Evolutionary conservation across 345 rosid species (phyloP).

Genomic region (Populus ilicifolia): DNA sequence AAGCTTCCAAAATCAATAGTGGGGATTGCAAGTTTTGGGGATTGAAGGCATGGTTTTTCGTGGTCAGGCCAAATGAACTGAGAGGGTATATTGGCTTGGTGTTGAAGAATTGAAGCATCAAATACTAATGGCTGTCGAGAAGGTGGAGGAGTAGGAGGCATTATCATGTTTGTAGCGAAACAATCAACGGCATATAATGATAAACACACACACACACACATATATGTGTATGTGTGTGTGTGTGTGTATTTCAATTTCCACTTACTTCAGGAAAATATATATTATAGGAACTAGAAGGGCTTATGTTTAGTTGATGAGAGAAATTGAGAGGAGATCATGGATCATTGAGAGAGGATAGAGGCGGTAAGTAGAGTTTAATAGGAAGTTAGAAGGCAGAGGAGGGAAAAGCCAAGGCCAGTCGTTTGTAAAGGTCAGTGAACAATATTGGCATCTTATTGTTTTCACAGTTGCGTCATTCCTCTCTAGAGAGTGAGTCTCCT

Average conservation of each 20-base stretch:
- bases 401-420: not conserved
- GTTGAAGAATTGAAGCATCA: slow-evolving; percentile 52
- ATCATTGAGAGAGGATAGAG: not conserved
- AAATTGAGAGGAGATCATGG: not conserved
- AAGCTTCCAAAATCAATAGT: slow-evolving; percentile 61
- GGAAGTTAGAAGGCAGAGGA: not conserved
- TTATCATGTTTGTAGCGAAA: slow-evolving; percentile 1
- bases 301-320: not conserved
- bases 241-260: not conserved
- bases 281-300: not conserved
- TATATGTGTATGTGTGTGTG: no score
- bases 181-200: not conserved
- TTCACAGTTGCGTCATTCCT: slow-evolving; percentile 28
- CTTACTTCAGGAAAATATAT: not conserved
- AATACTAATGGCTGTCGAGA: slow-evolving; percentile 40
- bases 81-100: slow-evolving; percentile 49
- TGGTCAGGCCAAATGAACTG: slow-evolving; percentile 91
- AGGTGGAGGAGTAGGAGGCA: slow-evolving; percentile 4
- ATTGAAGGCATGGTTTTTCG: slow-evolving; percentile 52
- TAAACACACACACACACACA: no score
- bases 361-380: not conserved
- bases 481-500: not conserved
- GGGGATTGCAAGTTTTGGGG: slow-evolving; percentile 63
- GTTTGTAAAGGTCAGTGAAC: not conserved
- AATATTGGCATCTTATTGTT: not conserved